These are phyloP conservation scores for Corchorus capsularis DNA, from an alignment of 345 rosid species.

Conservation along the genomic window DNA sequence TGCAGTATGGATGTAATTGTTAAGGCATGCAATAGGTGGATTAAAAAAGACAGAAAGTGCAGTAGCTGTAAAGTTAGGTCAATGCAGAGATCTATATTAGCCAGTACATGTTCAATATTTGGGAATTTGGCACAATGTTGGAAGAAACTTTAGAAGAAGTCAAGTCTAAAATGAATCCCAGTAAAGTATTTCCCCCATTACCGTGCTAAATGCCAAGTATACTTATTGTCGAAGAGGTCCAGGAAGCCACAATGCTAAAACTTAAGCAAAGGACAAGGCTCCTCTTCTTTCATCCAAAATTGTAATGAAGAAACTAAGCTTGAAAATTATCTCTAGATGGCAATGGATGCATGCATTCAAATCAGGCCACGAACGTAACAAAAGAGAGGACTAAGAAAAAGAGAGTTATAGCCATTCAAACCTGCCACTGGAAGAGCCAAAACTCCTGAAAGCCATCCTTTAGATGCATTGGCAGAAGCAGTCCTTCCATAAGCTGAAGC, in stretches of 20 bases:
- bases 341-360: conserved; percentile 1
- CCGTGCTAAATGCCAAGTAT: background rate
- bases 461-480: conserved; percentile 49
- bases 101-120: background rate
- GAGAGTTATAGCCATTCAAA: conserved; percentile 23
- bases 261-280: conserved; percentile 3
- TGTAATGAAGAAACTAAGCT: background rate
- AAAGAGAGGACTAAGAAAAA: background rate
- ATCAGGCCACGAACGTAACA: background rate
- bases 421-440: conserved; percentile 93
- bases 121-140: background rate
- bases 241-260: conserved; percentile 16
- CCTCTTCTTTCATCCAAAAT: conserved; percentile 9
- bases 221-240: conserved; percentile 7
- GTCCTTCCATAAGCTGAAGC: conserved; percentile 51
- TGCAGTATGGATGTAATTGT: background rate
- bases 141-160: background rate
- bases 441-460: conserved; percentile 80
- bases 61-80: background rate
- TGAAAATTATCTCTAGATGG: conserved; percentile 3
- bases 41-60: background rate
- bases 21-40: background rate
- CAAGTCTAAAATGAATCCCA: conserved; percentile 9
- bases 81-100: background rate
- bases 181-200: background rate